These are phyloP conservation scores for Talaromyces sp. DNA, from an alignment of 2,329 filamentous ascomycete genomes.

Conservation along the genomic window DNA sequence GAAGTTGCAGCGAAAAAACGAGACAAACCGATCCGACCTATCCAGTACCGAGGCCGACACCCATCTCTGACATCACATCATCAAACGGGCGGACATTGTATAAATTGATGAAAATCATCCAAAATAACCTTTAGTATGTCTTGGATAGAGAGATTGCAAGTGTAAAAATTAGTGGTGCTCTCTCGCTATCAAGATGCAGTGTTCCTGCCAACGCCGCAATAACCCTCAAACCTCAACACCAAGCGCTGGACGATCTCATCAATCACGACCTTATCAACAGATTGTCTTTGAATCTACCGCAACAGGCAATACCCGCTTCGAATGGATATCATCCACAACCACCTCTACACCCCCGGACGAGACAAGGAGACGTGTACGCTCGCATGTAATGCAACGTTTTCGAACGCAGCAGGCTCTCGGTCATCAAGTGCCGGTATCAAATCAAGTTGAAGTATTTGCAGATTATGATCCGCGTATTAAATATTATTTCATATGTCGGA, in stretches of 20 bases:
- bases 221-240: background rate
- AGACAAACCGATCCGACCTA: background rate
- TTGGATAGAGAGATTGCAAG: background rate
- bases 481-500: background rate
- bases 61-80: background rate
- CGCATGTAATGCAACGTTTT: slow-evolving; percentile 8
- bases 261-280: slow-evolving; percentile 1
- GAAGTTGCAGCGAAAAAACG: background rate
- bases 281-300: background rate
- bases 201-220: background rate
- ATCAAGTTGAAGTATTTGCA: background rate
- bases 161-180: background rate
- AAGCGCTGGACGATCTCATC: background rate
- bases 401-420: slow-evolving; percentile 3
- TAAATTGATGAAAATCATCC: background rate
- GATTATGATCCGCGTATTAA: slow-evolving; percentile 2
- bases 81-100: background rate
- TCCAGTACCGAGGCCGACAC: background rate
- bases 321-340: slow-evolving; percentile 1
- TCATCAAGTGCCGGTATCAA: background rate
- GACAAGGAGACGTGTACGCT: background rate
- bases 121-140: background rate
- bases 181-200: background rate
- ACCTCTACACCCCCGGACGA: background rate
- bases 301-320: background rate